Conservation (phyloP, 805 yeast species). For the Cyberlindnera xylosilytica region DNA sequence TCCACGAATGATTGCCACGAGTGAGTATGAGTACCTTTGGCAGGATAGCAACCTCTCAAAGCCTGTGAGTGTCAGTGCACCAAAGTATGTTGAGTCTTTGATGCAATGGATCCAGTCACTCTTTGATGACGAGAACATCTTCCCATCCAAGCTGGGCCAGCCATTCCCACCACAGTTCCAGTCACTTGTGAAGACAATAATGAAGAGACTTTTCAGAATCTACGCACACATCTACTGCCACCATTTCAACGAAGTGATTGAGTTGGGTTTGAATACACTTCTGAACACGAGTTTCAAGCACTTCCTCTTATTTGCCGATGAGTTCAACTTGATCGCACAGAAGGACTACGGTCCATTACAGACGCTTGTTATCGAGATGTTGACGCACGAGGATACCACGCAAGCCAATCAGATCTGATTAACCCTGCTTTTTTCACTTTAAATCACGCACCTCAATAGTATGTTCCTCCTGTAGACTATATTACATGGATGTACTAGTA, state of each 20-base stretch:
- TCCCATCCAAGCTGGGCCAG: slow-evolving; percentile 89
- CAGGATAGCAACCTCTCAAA: slow-evolving; percentile 69
- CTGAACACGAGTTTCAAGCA: slow-evolving; percentile 93
- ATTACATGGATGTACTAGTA: too few species aligned
- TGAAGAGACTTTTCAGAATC: slow-evolving; percentile 88
- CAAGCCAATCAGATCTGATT: not conserved
- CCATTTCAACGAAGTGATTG: slow-evolving; percentile 93
- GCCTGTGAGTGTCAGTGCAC: slow-evolving; percentile 89
- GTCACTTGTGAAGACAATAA: slow-evolving; percentile 74
- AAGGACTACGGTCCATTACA: slow-evolving; percentile 92
- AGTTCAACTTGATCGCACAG: slow-evolving; percentile 70
- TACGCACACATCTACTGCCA: slow-evolving; percentile 98
- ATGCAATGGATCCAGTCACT: slow-evolving; percentile 96
- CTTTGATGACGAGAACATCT: slow-evolving; percentile 84
- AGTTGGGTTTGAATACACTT: slow-evolving; percentile 87
- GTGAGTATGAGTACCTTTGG: slow-evolving; percentile 96
- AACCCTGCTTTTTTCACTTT: too few species aligned
- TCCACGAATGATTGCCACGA: slow-evolving; percentile 97
- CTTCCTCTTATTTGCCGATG: slow-evolving; percentile 81
- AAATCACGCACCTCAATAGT: too few species aligned
- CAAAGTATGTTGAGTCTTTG: slow-evolving; percentile 88
- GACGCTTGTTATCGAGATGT: slow-evolving; percentile 61
- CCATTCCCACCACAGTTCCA: slow-evolving; percentile 87
- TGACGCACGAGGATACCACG: slow-evolving; percentile 15
- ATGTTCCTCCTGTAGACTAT: too few species aligned